Evolutionary conservation across 1,139 yeast species (phyloP).

Genomic region (Blastobotrys ciferrii): DNA sequence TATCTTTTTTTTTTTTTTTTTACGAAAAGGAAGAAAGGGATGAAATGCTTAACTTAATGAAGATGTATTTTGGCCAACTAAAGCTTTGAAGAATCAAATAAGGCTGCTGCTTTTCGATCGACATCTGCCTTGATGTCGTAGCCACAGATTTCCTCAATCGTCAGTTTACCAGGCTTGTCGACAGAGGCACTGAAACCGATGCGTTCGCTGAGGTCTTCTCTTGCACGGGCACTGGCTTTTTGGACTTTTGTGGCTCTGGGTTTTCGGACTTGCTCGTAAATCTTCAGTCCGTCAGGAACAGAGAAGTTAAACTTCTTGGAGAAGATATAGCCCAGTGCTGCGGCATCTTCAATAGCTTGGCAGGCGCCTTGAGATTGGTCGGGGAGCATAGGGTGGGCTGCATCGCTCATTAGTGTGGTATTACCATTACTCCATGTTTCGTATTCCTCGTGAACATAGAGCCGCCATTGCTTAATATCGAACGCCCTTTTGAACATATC

Average conservation of each 20-base stretch:
- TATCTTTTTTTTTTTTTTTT: no score
- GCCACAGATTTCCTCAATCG: not conserved
- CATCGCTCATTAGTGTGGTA: slow-evolving; percentile 30
- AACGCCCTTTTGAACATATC: slow-evolving; percentile 5
- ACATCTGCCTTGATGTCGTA: not conserved
- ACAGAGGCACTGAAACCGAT: not conserved
- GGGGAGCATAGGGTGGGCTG: slow-evolving; percentile 44
- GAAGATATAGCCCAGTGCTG: slow-evolving; percentile 26
- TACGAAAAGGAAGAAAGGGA: no score
- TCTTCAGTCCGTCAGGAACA: slow-evolving; percentile 18
- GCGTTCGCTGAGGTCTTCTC: not conserved
- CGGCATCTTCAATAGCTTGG: slow-evolving; percentile 41
- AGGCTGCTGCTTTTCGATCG: not conserved
- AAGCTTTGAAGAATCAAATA: not conserved
- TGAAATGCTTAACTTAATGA: no score
- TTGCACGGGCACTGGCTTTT: slow-evolving; percentile 17
- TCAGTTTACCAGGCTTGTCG: not conserved
- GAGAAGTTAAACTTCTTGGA: slow-evolving; percentile 22
- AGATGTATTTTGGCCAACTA: not conserved
- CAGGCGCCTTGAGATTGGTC: slow-evolving; percentile 46
- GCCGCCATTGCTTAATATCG: slow-evolving; percentile 11
- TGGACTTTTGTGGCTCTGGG: slow-evolving; percentile 34
- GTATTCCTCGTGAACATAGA: slow-evolving; percentile 6
- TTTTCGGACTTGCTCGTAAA: slow-evolving; percentile 34
- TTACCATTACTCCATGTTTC: slow-evolving; percentile 20